These are phyloP conservation scores for Lathyrus sativus DNA, from an alignment of 306 rosid species.

Conservation along the genomic window DNA sequence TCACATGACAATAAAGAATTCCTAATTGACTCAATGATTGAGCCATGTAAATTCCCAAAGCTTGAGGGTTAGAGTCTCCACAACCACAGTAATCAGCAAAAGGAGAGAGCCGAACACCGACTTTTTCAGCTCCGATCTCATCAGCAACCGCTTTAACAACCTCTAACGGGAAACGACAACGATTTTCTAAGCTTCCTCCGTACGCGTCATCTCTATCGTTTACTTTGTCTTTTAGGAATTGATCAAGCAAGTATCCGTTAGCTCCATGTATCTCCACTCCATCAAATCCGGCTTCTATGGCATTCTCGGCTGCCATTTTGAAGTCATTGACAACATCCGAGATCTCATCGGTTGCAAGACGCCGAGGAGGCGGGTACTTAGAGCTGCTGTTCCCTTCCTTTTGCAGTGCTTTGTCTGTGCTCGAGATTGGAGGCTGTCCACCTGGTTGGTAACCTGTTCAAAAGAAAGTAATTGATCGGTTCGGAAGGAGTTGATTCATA, in stretches of 20 bases:
- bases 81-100: constrained; percentile 53
- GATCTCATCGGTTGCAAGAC: constrained; percentile 43
- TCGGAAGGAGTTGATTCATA: too few species aligned
- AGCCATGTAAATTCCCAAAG: constrained; percentile 57
- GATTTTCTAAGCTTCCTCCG: constrained; percentile 57
- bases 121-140: constrained; percentile 63
- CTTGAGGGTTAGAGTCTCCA: constrained; percentile 69
- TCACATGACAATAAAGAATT: constrained; percentile 56
- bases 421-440: constrained; percentile 46
- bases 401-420: constrained; percentile 38
- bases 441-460: constrained; percentile 43
- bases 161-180: constrained; percentile 63
- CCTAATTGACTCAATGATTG: constrained; percentile 44
- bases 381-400: constrained; percentile 39
- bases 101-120: constrained; percentile 80
- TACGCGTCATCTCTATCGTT: constrained; percentile 51
- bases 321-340: constrained; percentile 40
- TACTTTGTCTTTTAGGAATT: constrained; percentile 49
- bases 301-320: constrained; percentile 47
- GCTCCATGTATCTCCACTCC: constrained; percentile 64
- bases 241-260: constrained; percentile 56
- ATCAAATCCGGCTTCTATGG: constrained; percentile 54
- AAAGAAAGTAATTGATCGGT: not conserved
- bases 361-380: constrained; percentile 42
- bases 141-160: constrained; percentile 50